Evolutionary conservation across 2,329 filamentous ascomycete genomes (phyloP).

Genomic region (Alternaria atra): DNA sequence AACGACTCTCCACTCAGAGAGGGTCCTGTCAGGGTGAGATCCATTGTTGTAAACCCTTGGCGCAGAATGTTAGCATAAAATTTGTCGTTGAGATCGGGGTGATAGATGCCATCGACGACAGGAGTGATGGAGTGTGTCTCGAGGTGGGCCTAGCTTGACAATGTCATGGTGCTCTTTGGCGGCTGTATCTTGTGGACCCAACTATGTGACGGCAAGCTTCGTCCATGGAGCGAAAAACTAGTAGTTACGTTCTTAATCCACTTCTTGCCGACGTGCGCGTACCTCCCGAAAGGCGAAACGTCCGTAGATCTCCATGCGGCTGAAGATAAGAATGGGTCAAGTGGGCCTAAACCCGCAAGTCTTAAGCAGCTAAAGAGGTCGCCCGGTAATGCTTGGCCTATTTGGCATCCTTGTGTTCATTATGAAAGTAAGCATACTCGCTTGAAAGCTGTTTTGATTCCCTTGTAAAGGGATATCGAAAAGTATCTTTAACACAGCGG

Average conservation of each 20-base stretch:
- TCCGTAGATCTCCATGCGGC: slow-evolving; percentile 15
- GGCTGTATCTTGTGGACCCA: slow-evolving; percentile 11
- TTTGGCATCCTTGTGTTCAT: neutral
- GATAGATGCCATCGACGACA: slow-evolving; percentile 16
- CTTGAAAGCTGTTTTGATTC: neutral
- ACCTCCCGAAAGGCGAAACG: slow-evolving; percentile 9
- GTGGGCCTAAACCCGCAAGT: slow-evolving; percentile 8
- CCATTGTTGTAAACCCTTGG: neutral
- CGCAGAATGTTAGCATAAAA: slow-evolving; percentile 10
- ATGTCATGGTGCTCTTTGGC: slow-evolving; percentile 7
- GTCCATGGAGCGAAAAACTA: slow-evolving; percentile 13
- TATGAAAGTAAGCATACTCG: neutral
- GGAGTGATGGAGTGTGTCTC: neutral
- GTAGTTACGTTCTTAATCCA: slow-evolving; percentile 1
- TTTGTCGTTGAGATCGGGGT: slow-evolving; percentile 14
- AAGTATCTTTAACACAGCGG: neutral
- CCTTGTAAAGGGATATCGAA: neutral
- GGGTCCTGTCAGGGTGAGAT: slow-evolving; percentile 4
- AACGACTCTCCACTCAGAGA: slow-evolving; percentile 11
- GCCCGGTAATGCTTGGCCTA: slow-evolving; percentile 1
- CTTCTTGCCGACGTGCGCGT: slow-evolving; percentile 6
- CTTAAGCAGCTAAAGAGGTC: slow-evolving; percentile 1
- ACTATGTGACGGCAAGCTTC: slow-evolving; percentile 18
- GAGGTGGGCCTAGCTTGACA: slow-evolving; percentile 16
- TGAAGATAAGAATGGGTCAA: slow-evolving; percentile 11